Base-by-base conservation (phyloP, 768 basidiomycete species). In the Amyloporia xantha region DNA sequence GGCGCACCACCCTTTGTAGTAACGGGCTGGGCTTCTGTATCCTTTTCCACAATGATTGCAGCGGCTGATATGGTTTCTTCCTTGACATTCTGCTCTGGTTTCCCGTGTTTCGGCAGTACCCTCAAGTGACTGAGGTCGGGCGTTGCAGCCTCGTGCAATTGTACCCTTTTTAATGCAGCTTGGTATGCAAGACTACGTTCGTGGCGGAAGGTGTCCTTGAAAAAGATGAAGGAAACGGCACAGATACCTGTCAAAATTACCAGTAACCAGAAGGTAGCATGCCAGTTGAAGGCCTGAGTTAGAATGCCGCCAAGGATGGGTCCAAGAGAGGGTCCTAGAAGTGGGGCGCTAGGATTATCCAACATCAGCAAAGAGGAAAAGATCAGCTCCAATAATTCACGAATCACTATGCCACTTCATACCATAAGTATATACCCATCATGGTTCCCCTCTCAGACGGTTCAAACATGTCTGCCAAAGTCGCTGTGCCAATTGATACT, bases 181-280 rank as follows among this genome's bases (percentile, higher is more conserved):
- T 87, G 86, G 63, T 93, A 95, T 2, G 81, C 77, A 20, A 86
- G 66, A 47, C 90, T 93, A 37, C 93, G 82, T 59, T 92, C 88
- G 48, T 75, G 69, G n/a, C 91, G 77, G 68, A 88, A 93, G 0
- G 90, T 89, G 57, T 94, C 91, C 51, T 77, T 78, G 70, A 92
- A 88, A 59, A 84, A 62, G 26, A 85, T 48, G 63, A 90, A 88
- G 19, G 72, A 66, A 28, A 79, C 40, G 46, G 78, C 68, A 43
- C 75, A 76, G 33, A 73, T 24, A 1, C 79, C 80, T 6, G 77
- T 77, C 48, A 84, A 72, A 25, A 82, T 81, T 1, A 77, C 70
- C 17, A 92, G 74, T 62, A 93, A 90, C 77, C 87, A 94, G 62
- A 94, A 91, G 0, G 81, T 78, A 7, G 83, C 79, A 28, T 87